Conservation (phyloP, 1,139 yeast species). For the Blastobotrys petasosporus region DNA sequence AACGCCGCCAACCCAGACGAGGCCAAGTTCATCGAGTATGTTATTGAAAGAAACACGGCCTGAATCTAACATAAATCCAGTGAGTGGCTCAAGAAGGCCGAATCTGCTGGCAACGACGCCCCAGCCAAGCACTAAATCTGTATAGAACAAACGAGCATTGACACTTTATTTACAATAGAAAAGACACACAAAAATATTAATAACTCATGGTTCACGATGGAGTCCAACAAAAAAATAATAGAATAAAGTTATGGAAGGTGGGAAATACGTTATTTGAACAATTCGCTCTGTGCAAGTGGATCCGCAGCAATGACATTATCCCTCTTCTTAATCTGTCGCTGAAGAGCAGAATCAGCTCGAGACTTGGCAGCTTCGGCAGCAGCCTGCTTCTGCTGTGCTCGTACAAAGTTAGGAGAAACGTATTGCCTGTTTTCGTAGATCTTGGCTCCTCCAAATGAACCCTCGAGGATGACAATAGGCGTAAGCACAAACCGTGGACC, state of each 20-base stretch:
- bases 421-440: constrained; percentile 95
- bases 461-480: constrained; percentile 85
- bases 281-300: constrained; percentile 74
- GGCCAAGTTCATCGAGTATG: constrained; percentile 61
- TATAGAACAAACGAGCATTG: neutral
- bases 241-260: neutral
- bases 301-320: constrained; percentile 70
- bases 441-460: constrained; percentile 97
- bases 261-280: constrained; percentile 42
- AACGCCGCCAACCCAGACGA: constrained; percentile 81
- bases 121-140: constrained; percentile 10
- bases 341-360: constrained; percentile 74
- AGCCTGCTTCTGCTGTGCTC: constrained; percentile 80
- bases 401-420: constrained; percentile 90
- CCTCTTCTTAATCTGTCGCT: constrained; percentile 69
- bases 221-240: neutral
- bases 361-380: constrained; percentile 74
- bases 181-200: too few relatives aligned
- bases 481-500: constrained; percentile 97
- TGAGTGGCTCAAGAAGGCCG: constrained; percentile 41
- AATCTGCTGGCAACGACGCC: constrained; percentile 16
- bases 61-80: constrained; percentile 13
- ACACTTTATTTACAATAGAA: too few relatives aligned
- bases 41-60: constrained; percentile 14
- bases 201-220: neutral